Base-by-base conservation (phyloP, 805 yeast species). In the Saturnispora saitoi region DNA sequence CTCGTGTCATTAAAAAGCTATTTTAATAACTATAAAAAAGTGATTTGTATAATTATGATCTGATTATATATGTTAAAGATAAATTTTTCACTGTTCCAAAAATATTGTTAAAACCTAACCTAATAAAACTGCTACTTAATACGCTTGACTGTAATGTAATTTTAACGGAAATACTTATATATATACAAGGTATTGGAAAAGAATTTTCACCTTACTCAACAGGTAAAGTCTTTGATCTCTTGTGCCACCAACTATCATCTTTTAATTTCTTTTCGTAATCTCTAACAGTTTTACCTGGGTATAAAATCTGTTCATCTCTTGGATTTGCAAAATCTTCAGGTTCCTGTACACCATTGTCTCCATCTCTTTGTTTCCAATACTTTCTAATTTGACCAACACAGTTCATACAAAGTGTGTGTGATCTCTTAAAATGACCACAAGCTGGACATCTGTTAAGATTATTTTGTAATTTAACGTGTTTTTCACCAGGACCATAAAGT, bases 361-460 rank as follows among this genome's bases (percentile, higher is more conserved):
- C 64, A 28, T 58, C 62, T 44, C 63, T 58, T 17, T 72, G 71
- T 32, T 66, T 68, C 86, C 96, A 87, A 40, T 83, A 71, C 49
- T 76, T 71, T 63, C 79, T 82, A 60, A 93, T 84, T 62, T 89
- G 89, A 30, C 76, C 78, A 50, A 87, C 90, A 70, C 99, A 91
- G 60, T 85, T 78, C 95, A 88, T 87, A 68, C 99, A 91, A 58
- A 91, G 72, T 49, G 89, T 81, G 66, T 93, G 95, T 1, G 93
- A 80, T 61, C 96, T 76, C 69, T 91, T 93, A 58, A 79, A 83
- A 53, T 86, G 83, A 40, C 99, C 99, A 70, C 99, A 91, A 0
- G 96, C 83, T 3, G 98, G 97, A 64, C 99, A 91, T 64, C 95
- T 78, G 53, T 84, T 87, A 59, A 93, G 71, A 62, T 86, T 83